Percentiles rank a stretch among this genome's conserved stretches.
Conservation (phyloP, 2,329 filamentous ascomycete genomes). For the Calonectria pteridis region DNA sequence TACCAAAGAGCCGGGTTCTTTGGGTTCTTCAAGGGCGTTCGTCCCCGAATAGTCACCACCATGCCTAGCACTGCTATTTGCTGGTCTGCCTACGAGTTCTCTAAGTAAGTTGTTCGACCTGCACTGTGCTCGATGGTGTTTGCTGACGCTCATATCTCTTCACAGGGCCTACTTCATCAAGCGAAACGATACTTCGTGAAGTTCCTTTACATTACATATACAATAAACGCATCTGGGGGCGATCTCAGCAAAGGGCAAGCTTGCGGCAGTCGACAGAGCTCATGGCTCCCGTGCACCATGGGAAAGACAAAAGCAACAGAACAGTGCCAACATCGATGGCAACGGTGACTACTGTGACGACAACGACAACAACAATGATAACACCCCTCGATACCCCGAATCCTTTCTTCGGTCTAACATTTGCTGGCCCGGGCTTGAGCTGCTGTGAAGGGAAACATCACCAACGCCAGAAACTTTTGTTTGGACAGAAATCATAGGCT, state of each 20-base stretch:
- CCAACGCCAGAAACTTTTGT: neutral
- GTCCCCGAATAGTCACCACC: conserved; percentile 91
- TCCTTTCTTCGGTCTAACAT: conserved; percentile 30
- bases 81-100: conserved; percentile 84
- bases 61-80: conserved; percentile 99
- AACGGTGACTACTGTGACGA: conserved; percentile 10
- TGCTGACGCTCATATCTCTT: conserved; percentile 14
- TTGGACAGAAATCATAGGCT: conserved; percentile 16
- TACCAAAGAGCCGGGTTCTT: conserved; percentile 84
- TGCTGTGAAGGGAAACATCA: neutral
- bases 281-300: conserved; percentile 21
- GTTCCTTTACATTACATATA: neutral
- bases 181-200: conserved; percentile 59
- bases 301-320: conserved; percentile 23
- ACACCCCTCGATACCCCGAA: conserved; percentile 26
- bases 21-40: conserved; percentile 94
- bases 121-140: neutral
- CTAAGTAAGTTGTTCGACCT: conserved; percentile 65
- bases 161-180: conserved; percentile 71
- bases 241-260: conserved; percentile 16
- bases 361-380: conserved; percentile 14
- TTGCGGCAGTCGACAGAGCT: conserved; percentile 24
- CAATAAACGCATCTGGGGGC: conserved; percentile 19
- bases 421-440: conserved; percentile 13
- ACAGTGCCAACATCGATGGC: conserved; percentile 3